phyloP scores from a whole-genome alignment of 345 rosid species.

The Hypericum androsaemum region DNA sequence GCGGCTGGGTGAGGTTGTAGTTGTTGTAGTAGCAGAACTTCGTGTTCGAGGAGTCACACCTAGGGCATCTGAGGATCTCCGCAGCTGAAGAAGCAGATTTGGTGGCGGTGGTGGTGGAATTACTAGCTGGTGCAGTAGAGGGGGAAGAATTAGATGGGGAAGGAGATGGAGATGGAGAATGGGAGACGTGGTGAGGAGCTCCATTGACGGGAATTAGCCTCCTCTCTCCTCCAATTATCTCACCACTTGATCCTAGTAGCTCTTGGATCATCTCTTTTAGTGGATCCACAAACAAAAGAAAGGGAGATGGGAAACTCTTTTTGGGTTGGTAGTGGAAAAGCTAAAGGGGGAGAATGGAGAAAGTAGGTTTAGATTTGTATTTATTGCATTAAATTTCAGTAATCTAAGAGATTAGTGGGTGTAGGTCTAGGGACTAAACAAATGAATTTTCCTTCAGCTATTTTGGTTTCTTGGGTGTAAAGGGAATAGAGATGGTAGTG shows the following conservation, averaged over 20 bases:
- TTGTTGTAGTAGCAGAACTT: conserved; percentile 81
- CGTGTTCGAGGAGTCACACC: conserved; percentile 67
- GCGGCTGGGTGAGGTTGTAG: conserved; percentile 76
- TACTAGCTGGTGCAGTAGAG: conserved; percentile 7
- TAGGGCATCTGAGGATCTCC: conserved; percentile 51
- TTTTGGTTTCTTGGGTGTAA: neutral
- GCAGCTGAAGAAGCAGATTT: conserved; percentile 21
- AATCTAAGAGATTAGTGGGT: no score
- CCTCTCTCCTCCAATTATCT: conserved; percentile 29
- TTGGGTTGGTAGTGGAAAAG: conserved; percentile 25
- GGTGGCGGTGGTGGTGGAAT: conserved; percentile 7
- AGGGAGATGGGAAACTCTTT: conserved; percentile 10
- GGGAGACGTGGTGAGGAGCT: conserved; percentile 29
- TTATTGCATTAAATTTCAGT: neutral
- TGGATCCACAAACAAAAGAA: conserved; percentile 44
- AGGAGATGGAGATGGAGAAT: conserved; percentile 21
- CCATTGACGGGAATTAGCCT: conserved; percentile 31
- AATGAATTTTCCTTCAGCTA: neutral
- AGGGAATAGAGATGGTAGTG: neutral
- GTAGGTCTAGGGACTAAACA: no score
- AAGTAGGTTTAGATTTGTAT: conserved; percentile 30
- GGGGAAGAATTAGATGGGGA: conserved; percentile 7
- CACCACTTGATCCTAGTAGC: conserved; percentile 37
- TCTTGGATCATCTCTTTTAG: conserved; percentile 61
- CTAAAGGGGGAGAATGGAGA: conserved; percentile 19